Percentiles rank a stretch among this genome's conserved stretches.
These are phyloP conservation scores for Boletus rubropictus DNA, from an alignment of 768 basidiomycete genomes.

Conservation along the genomic window DNA sequence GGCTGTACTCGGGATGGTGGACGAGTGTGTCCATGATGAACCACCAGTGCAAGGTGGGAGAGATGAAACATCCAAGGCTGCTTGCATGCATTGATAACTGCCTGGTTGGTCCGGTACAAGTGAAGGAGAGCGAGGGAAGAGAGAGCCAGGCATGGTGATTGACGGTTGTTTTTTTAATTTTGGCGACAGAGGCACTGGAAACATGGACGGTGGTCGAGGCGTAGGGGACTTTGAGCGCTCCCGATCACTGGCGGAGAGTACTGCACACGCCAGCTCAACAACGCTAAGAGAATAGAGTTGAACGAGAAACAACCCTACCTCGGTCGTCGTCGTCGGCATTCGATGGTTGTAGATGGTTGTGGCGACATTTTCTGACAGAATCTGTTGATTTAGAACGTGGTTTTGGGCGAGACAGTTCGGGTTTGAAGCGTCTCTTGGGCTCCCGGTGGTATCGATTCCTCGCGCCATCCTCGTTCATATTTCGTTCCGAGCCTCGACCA, in stretches of 20 bases:
- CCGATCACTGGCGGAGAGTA: constrained; percentile 16
- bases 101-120: constrained; percentile 39
- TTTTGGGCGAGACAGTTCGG: constrained; percentile 7
- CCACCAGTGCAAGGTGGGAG: not conserved
- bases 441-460: constrained; percentile 5
- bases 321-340: constrained; percentile 10
- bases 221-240: constrained; percentile 21
- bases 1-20: constrained; percentile 3
- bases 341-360: not conserved
- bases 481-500: constrained; percentile 5
- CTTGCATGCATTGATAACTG: not conserved
- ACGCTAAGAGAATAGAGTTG: not conserved
- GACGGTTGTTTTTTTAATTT: constrained; percentile 34
- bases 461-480: constrained; percentile 13
- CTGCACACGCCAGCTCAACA: constrained; percentile 14
- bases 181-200: constrained; percentile 29
- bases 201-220: constrained; percentile 5
- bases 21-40: constrained; percentile 9
- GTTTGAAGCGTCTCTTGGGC: constrained; percentile 10
- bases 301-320: constrained; percentile 16
- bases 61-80: not conserved
- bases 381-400: constrained; percentile 22
- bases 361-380: not conserved
- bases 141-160: constrained; percentile 71
- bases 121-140: constrained; percentile 71